A percentile compares a stretch with the other conserved stretches of the same genome.
phyloP scores from a whole-genome alignment of 176 grass and related monocot species.

The Oryza longistaminata region DNA sequence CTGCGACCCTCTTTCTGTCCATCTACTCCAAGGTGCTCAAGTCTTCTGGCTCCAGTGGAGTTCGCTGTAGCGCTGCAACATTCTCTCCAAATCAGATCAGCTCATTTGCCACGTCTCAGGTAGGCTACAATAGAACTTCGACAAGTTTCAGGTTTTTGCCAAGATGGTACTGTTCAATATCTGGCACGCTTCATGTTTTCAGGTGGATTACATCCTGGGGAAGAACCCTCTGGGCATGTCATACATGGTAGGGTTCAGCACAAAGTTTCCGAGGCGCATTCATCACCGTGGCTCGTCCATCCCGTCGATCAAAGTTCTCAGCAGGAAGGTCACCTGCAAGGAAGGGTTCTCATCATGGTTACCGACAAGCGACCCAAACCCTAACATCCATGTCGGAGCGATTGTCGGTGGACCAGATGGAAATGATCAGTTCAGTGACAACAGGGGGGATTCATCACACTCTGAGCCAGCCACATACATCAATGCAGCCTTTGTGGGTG shows the following conservation, averaged over 20 bases:
- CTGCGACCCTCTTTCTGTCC: slow-evolving; percentile 36
- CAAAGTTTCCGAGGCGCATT: slow-evolving; percentile 31
- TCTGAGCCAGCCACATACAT: slow-evolving; percentile 59
- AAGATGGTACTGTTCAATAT: neutral
- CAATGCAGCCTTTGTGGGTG: slow-evolving; percentile 63
- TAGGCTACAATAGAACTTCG: neutral
- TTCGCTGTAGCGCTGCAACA: slow-evolving; percentile 49
- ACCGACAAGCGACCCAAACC: slow-evolving; percentile 29
- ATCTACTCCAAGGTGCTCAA: slow-evolving; percentile 49
- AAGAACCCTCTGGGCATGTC: slow-evolving; percentile 49
- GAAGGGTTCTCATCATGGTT: slow-evolving; percentile 55
- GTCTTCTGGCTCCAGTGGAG: neutral
- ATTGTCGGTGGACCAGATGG: slow-evolving; percentile 52
- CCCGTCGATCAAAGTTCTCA: slow-evolving; percentile 46
- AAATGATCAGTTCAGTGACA: slow-evolving; percentile 52
- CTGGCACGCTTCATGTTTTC: neutral
- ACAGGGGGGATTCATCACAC: slow-evolving; percentile 47
- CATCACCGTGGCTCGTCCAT: slow-evolving; percentile 59
- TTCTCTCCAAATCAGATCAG: slow-evolving; percentile 54
- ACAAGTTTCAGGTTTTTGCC: neutral
- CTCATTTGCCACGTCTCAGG: slow-evolving; percentile 60
- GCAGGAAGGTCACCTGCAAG: slow-evolving; percentile 46
- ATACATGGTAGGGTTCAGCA: slow-evolving; percentile 52
- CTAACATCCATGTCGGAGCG: slow-evolving; percentile 49
- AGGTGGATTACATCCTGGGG: slow-evolving; percentile 65